These are phyloP conservation scores for Entelexis sorbosivorans DNA, from an alignment of 1,139 yeast species.

Conservation along the genomic window DNA sequence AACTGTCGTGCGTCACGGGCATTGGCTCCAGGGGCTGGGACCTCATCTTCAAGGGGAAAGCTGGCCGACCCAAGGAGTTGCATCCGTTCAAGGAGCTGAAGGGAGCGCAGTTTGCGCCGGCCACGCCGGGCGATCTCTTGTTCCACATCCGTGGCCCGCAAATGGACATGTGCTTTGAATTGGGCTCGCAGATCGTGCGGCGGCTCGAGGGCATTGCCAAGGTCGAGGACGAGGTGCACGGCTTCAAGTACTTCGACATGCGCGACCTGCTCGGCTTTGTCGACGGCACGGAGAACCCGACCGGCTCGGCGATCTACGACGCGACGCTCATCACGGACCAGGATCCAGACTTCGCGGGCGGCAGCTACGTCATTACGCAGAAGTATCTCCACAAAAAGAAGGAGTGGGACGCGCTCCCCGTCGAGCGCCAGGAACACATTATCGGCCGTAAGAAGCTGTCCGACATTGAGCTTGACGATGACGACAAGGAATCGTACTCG, in stretches of 20 bases:
- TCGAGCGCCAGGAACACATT: conserved; percentile 21
- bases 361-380: conserved; percentile 23
- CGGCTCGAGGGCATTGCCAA: conserved; percentile 17
- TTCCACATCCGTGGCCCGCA: conserved; percentile 22
- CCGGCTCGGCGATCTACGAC: conserved; percentile 11
- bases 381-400: conserved; percentile 23
- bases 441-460: conserved; percentile 23
- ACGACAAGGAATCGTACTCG: conserved; percentile 17
- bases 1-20: conserved; percentile 18
- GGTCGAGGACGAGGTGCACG: conserved; percentile 23
- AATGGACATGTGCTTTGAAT: conserved; percentile 22
- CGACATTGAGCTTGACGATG: conserved; percentile 22
- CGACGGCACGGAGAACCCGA: conserved; percentile 24
- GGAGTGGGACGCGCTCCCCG: conserved; percentile 19
- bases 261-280: conserved; percentile 24
- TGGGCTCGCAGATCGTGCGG: conserved; percentile 16
- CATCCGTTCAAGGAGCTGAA: conserved; percentile 22
- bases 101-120: conserved; percentile 22
- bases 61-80: conserved; percentile 19
- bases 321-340: conserved; percentile 18
- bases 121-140: conserved; percentile 24
- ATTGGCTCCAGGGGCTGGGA: conserved; percentile 22
- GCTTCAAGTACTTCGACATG: conserved; percentile 23
- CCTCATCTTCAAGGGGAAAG: conserved; percentile 9
- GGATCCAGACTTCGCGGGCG: conserved; percentile 19